phyloP scores from a whole-genome alignment of 192 early-diverging fungal species.

The Powellomyces hirtus region DNA sequence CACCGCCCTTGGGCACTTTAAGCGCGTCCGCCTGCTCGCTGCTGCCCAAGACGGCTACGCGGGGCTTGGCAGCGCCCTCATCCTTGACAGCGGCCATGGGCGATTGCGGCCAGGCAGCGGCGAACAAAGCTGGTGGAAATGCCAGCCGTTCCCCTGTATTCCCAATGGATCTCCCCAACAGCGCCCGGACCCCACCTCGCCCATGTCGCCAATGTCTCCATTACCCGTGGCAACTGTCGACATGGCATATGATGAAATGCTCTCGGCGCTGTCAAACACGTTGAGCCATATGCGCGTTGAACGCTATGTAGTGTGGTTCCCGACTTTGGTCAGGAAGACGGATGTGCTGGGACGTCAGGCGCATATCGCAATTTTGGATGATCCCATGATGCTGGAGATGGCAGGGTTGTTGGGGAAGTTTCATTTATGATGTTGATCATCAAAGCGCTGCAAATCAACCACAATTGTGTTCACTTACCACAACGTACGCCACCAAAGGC shows the following conservation, averaged over 20 bases:
- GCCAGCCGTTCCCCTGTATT: too few relatives aligned
- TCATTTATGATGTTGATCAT: too few relatives aligned
- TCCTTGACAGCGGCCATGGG: background rate
- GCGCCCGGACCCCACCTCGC: too few relatives aligned
- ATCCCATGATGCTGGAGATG: slow-evolving; percentile 22
- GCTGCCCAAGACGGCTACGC: slow-evolving; percentile 29
- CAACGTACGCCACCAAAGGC: too few relatives aligned
- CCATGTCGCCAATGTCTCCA: too few relatives aligned
- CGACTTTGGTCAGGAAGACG: background rate
- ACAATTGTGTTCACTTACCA: too few relatives aligned
- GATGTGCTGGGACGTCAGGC: slow-evolving; percentile 29
- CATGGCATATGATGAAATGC: slow-evolving; percentile 17
- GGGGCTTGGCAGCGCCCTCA: background rate
- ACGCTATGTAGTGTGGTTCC: slow-evolving; percentile 22
- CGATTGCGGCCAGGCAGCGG: background rate
- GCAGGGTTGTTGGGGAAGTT: too few relatives aligned
- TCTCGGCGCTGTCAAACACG: background rate
- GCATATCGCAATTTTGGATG: slow-evolving; percentile 29
- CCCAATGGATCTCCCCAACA: too few relatives aligned
- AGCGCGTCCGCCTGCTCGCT: slow-evolving; percentile 20
- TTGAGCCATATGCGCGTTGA: background rate
- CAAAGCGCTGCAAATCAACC: too few relatives aligned
- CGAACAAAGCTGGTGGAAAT: too few relatives aligned
- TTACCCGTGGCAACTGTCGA: too few relatives aligned
- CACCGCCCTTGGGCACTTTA: slow-evolving; percentile 4